Percentiles rank a stretch among this genome's conserved stretches.
Conservation (phyloP, 306 rosid genomes). For the Cucumis hystrix region DNA sequence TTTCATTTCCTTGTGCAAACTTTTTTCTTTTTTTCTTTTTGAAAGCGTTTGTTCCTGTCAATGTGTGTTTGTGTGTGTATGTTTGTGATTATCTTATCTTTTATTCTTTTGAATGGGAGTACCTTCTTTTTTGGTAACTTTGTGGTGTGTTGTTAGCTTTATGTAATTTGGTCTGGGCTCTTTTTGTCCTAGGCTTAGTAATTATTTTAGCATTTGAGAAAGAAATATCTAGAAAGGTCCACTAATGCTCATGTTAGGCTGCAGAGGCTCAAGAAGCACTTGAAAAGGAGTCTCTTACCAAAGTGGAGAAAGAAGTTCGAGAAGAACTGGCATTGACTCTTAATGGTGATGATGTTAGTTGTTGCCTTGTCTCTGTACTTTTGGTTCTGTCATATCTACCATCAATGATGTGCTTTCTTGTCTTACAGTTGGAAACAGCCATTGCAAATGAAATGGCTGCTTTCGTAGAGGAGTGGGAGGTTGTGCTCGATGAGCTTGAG, state of each 20-base stretch:
- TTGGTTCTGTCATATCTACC: constrained; percentile 2
- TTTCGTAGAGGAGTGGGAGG: constrained; percentile 69
- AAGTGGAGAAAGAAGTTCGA: constrained; percentile 82
- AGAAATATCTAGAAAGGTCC: constrained; percentile 16
- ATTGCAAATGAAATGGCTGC: constrained; percentile 75
- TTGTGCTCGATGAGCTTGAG: constrained; percentile 76
- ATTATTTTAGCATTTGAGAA: not conserved
- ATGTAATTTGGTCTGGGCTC: not conserved
- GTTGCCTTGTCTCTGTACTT: constrained; percentile 10
- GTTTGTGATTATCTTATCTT: not conserved
- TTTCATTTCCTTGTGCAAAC: too few species aligned
- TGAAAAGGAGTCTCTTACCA: constrained; percentile 88
- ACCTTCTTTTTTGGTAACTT: not conserved
- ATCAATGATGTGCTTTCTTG: constrained; percentile 19
- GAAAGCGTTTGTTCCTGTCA: too few species aligned
- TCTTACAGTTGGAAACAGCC: constrained; percentile 65
- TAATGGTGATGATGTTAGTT: constrained; percentile 64
- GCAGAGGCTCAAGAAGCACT: constrained; percentile 99
- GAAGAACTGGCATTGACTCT: constrained; percentile 67
- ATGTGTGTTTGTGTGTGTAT: too few species aligned
- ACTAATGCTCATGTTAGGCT: constrained; percentile 58
- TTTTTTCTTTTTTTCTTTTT: too few species aligned
- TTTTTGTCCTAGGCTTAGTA: not conserved
- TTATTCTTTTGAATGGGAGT: not conserved
- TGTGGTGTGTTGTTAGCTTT: not conserved